Evolutionary conservation across 768 basidiomycete genomes (phyloP).

Genomic region (Rhodotorula taiwanensis): DNA sequence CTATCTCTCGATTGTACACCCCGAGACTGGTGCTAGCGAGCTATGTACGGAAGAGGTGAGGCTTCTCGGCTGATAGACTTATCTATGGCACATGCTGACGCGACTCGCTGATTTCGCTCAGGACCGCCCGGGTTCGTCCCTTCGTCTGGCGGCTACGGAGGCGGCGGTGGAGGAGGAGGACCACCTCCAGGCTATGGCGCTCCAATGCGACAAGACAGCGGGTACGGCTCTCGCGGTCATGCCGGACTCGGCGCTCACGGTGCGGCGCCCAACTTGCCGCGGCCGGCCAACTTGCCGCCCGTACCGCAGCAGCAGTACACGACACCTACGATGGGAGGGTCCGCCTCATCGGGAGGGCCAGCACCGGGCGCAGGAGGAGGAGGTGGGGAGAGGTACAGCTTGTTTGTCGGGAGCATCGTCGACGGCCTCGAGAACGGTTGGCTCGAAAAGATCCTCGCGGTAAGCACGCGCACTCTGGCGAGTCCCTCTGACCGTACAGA

Average conservation of each 20-base stretch:
- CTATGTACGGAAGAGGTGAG: slow-evolving; percentile 6
- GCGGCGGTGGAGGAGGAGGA: not conserved
- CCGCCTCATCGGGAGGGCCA: not conserved
- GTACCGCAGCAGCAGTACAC: too few relatives aligned
- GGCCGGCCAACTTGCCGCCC: slow-evolving; percentile 3
- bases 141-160: not conserved
- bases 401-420: slow-evolving; percentile 40
- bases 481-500: not conserved
- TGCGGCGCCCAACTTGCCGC: not conserved
- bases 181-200: slow-evolving; percentile 9
- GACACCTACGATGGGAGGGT: not conserved
- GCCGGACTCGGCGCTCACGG: slow-evolving; percentile 11
- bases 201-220: not conserved
- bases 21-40: not conserved
- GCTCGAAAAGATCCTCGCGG: slow-evolving; percentile 38
- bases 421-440: slow-evolving; percentile 37
- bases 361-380: not conserved
- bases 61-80: not conserved
- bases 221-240: slow-evolving; percentile 7
- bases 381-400: slow-evolving; percentile 32
- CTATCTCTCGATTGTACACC: not conserved
- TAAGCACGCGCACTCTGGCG: too few relatives aligned
- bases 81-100: too few relatives aligned
- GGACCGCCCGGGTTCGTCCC: not conserved
- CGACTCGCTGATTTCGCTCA: too few relatives aligned